A percentile compares a stretch with the other conserved stretches of the same genome.
These are phyloP conservation scores for Phytophthora quininea DNA, from an alignment of 352 stramenopile genomes.

Conservation along the genomic window DNA sequence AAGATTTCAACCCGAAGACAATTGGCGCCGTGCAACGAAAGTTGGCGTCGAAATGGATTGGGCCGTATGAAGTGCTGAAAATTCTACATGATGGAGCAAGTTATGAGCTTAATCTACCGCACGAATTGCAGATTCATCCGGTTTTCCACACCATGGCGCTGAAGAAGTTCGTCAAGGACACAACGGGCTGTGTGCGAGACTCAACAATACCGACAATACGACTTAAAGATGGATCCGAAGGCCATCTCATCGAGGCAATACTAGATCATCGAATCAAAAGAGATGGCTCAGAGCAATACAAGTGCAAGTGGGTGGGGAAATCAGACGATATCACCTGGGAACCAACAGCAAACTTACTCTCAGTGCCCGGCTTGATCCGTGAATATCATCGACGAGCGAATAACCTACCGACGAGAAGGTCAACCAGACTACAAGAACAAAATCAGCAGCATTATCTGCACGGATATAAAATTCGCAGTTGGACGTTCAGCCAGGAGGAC, in stretches of 20 bases:
- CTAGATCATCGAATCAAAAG: neutral
- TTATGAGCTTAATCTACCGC: neutral
- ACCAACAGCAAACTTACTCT: constrained; percentile 2
- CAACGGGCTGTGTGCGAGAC: too few relatives aligned
- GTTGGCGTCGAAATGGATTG: neutral
- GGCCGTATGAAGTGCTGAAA: neutral
- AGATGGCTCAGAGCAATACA: neutral
- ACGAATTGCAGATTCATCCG: neutral
- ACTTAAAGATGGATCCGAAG: constrained; percentile 7
- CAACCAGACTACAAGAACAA: neutral
- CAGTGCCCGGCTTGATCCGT: constrained; percentile 4
- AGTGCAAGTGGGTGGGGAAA: constrained; percentile 11
- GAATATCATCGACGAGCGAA: constrained; percentile 1
- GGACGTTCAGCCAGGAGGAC: too few relatives aligned
- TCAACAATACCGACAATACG: constrained; percentile 4
- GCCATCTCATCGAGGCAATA: too few relatives aligned
- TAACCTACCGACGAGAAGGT: neutral
- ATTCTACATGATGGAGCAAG: neutral
- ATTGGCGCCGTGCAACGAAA: neutral
- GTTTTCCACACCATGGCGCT: neutral
- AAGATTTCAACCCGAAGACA: neutral
- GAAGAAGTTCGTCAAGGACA: neutral
- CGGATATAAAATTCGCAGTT: too few relatives aligned
- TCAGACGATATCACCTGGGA: constrained; percentile 11
- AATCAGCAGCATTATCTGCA: too few relatives aligned